Conservation (phyloP, 352 stramenopile genomes). For the Plasmopara halstedii region DNA sequence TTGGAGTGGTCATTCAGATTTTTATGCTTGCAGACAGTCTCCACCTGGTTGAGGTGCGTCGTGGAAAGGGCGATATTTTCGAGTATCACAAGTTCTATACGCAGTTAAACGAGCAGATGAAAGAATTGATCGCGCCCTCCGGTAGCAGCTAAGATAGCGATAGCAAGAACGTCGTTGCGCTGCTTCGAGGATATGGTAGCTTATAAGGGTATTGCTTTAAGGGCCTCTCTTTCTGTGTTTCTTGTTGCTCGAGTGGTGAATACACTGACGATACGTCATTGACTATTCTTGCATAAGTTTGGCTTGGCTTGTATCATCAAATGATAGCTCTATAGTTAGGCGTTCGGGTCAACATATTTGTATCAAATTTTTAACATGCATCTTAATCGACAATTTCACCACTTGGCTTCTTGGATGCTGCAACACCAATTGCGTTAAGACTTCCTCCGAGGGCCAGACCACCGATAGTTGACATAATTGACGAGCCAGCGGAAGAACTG, state of each 20-base stretch:
- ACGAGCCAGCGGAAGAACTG: conserved; percentile 53
- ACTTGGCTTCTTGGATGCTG: conserved; percentile 11
- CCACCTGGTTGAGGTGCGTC: conserved; percentile 83
- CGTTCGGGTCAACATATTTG: too few species aligned
- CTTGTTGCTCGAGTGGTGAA: conserved; percentile 22
- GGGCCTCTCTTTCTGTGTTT: conserved; percentile 1
- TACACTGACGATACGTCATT: conserved; percentile 23
- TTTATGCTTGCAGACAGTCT: conserved; percentile 82
- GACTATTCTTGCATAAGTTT: too few species aligned
- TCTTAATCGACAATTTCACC: conserved; percentile 40
- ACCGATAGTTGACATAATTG: conserved; percentile 70
- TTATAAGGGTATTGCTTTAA: not conserved
- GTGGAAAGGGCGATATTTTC: conserved; percentile 87
- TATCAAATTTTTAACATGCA: too few species aligned
- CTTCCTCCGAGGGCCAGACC: conserved; percentile 50
- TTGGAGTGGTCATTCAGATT: conserved; percentile 86
- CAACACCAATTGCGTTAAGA: conserved; percentile 5
- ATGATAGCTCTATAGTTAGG: not conserved
- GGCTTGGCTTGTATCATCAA: too few species aligned
- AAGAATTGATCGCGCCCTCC: conserved; percentile 62
- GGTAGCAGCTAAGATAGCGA: conserved; percentile 14
- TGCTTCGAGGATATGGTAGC: conserved; percentile 7
- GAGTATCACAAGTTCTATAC: conserved; percentile 90
- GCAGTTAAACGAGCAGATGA: conserved; percentile 83
- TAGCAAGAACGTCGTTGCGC: conserved; percentile 17